Base-by-base conservation (phyloP, 176 grass and related monocot genomes). In the Tillandsia leiboldiana region DNA sequence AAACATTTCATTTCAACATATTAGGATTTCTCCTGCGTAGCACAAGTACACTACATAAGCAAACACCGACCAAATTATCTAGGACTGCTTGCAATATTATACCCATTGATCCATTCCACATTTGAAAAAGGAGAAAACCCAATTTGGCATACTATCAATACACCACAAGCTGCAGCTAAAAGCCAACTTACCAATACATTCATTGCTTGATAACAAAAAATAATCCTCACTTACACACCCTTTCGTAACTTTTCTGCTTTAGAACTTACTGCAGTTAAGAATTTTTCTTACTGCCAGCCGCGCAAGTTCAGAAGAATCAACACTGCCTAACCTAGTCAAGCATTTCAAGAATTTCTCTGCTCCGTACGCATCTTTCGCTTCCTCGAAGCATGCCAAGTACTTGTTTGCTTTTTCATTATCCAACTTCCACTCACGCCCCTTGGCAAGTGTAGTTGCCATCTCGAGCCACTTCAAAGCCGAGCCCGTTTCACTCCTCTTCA, bases 321-420 rank as follows among this genome's bases (percentile, higher is more conserved):
- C 83, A 57, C 72, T 79, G 10, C 72, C 66, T 29, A 82, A 61
- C 10, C 2, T 67, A 73, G 79, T 87, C 78, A 87, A 69, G 72
- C 75, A 76, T 28, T 71, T 12, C 53, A 68, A 72, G 58, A 91
- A 80, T 65, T 70, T 77, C 8, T 91, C 66, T 0, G 79, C 75
- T 11, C 84, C 62, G 1, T 82, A 61, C 3, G 75, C 79, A 61
- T 91, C 84, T 58, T 83, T 86, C 51, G 81, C 71, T 70, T 91
- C 91, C 73, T 96, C 82, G 0, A 96, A 87, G 70, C 63, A 78
- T 70, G 83, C 77, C 20, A 81, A 78, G 72, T 87, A 85, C 48
- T 42, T 71, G 47, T 75, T 50, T 17, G 85, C 67, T 69, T 66
- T 90, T 47, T 88, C 82, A 75, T 83, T 70, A 65, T 77, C 69